Percentiles rank a stretch among this genome's conserved stretches.
Conservation (phyloP, 768 basidiomycete species). For the Agaricus sinodeliciosus region DNA sequence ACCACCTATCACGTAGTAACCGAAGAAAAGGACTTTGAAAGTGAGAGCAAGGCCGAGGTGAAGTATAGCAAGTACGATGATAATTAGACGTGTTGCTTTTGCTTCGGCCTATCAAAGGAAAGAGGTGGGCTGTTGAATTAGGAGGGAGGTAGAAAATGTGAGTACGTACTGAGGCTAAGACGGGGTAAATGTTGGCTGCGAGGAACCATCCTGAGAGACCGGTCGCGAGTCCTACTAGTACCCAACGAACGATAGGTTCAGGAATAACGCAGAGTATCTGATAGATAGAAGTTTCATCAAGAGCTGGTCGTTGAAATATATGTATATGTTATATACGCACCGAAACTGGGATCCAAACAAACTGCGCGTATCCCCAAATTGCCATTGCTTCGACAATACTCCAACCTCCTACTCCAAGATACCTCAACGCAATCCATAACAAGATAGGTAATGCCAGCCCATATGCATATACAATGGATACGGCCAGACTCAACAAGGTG, state of each 20-base stretch:
- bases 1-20: constrained; percentile 41
- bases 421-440: constrained; percentile 81
- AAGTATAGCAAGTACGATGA: constrained; percentile 65
- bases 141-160: not conserved
- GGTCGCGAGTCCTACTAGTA: constrained; percentile 66
- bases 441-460: constrained; percentile 75
- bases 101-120: constrained; percentile 60
- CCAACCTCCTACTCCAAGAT: constrained; percentile 87
- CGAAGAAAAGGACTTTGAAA: constrained; percentile 74
- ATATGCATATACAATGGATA: constrained; percentile 82
- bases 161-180: constrained; percentile 69
- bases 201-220: constrained; percentile 86
- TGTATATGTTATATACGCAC: constrained; percentile 32
- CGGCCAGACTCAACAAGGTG: constrained; percentile 73
- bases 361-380: constrained; percentile 77
- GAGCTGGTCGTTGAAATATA: not conserved
- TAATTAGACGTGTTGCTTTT: constrained; percentile 77
- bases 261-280: constrained; percentile 86
- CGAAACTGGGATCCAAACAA: constrained; percentile 85
- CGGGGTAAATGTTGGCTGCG: constrained; percentile 78
- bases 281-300: not conserved
- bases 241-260: constrained; percentile 76
- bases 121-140: constrained; percentile 3
- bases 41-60: constrained; percentile 79
- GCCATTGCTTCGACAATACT: constrained; percentile 77